phyloP scores from a whole-genome alignment of 768 basidiomycete genomes.

The Leccinum obscurum region DNA sequence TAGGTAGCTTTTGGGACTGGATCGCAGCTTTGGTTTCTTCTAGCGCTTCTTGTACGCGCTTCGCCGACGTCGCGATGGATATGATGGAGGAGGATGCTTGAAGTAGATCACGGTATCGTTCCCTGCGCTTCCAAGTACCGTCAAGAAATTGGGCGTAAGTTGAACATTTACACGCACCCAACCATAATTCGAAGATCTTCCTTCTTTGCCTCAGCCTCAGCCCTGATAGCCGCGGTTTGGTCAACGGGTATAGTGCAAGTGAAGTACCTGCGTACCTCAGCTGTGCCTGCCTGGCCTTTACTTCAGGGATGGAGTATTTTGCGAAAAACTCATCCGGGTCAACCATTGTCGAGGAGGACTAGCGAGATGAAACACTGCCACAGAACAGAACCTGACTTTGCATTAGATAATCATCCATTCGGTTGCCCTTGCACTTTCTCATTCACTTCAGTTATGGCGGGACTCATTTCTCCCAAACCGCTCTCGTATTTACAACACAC shows the following conservation, averaged over 20 bases:
- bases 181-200: slow-evolving; percentile 89
- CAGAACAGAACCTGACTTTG: not conserved
- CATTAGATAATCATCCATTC: slow-evolving; percentile 27
- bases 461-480: slow-evolving; percentile 62
- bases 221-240: slow-evolving; percentile 44
- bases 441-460: slow-evolving; percentile 46
- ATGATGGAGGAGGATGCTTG: slow-evolving; percentile 87
- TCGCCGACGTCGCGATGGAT: slow-evolving; percentile 67
- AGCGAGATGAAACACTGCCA: too few relatives aligned
- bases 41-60: slow-evolving; percentile 60
- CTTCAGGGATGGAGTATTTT: slow-evolving; percentile 68
- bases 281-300: slow-evolving; percentile 64
- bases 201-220: slow-evolving; percentile 84
- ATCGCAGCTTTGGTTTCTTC: slow-evolving; percentile 61
- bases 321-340: slow-evolving; percentile 65
- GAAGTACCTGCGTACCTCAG: slow-evolving; percentile 49
- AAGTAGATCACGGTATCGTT: slow-evolving; percentile 85
- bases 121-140: slow-evolving; percentile 62
- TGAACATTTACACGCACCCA: slow-evolving; percentile 61
- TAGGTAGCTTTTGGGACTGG: slow-evolving; percentile 45
- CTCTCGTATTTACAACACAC: slow-evolving; percentile 65
- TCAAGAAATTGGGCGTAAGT: slow-evolving; percentile 24
- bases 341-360: too few relatives aligned
- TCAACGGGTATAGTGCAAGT: not conserved
- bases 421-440: slow-evolving; percentile 8